Evolutionary conservation across 2,329 filamentous ascomycete species (phyloP).

Genomic region (Gnomoniopsis smithogilvyi): DNA sequence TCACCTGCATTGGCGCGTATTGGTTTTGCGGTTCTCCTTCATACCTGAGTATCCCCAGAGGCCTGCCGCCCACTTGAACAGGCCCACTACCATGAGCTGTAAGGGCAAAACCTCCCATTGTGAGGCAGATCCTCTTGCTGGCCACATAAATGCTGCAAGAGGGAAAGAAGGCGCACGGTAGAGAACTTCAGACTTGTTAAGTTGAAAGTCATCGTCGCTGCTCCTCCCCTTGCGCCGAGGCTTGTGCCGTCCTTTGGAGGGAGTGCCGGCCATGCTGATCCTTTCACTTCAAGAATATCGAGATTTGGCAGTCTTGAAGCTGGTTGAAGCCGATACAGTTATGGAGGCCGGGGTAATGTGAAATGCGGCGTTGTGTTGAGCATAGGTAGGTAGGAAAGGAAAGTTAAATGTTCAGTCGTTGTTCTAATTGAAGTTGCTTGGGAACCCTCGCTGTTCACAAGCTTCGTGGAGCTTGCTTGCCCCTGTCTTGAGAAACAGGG

Average conservation of each 20-base stretch:
- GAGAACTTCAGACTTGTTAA: slow-evolving; percentile 39
- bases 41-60: slow-evolving; percentile 93
- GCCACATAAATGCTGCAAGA: slow-evolving; percentile 91
- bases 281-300: background rate
- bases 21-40: slow-evolving; percentile 18
- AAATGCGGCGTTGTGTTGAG: slow-evolving; percentile 1
- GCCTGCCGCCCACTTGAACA: slow-evolving; percentile 90
- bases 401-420: background rate
- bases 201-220: slow-evolving; percentile 30
- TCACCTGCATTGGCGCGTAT: background rate
- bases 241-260: slow-evolving; percentile 54
- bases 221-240: slow-evolving; percentile 57
- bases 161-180: slow-evolving; percentile 73
- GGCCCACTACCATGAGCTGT: slow-evolving; percentile 82
- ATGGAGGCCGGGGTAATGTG: no score
- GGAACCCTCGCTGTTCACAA: slow-evolving; percentile 2
- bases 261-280: slow-evolving; percentile 40
- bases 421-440: slow-evolving; percentile 13
- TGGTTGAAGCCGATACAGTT: background rate
- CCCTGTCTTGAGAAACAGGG: slow-evolving; percentile 14
- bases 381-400: background rate
- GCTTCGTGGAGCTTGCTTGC: background rate
- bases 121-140: slow-evolving; percentile 75
- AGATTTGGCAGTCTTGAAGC: background rate
- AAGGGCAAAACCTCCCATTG: slow-evolving; percentile 91